These are phyloP conservation scores for Debaryomyces tyrocola DNA, from an alignment of 805 yeast species.

Conservation along the genomic window DNA sequence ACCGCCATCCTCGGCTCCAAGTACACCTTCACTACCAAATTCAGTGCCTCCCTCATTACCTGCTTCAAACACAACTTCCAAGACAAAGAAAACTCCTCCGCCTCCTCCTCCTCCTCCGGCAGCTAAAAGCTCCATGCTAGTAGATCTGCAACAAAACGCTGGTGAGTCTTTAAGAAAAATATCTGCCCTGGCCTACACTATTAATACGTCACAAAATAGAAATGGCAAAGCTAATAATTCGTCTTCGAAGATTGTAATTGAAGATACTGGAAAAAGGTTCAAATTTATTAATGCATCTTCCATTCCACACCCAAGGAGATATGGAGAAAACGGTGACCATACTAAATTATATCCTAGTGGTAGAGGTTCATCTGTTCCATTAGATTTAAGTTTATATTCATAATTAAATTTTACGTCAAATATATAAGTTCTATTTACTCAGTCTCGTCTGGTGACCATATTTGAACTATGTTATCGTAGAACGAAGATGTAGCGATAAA, in stretches of 20 bases:
- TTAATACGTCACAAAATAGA: slow-evolving; percentile 36
- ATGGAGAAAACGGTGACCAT: slow-evolving; percentile 49
- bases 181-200: slow-evolving; percentile 66
- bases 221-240: slow-evolving; percentile 17
- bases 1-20: slow-evolving; percentile 15
- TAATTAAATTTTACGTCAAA: slow-evolving; percentile 3
- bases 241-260: slow-evolving; percentile 47
- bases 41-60: slow-evolving; percentile 30
- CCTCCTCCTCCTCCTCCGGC: slow-evolving; percentile 32
- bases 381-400: slow-evolving; percentile 49
- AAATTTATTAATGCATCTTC: slow-evolving; percentile 65
- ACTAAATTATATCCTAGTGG: slow-evolving; percentile 92
- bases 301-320: slow-evolving; percentile 85
- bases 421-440: slow-evolving; percentile 2
- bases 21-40: slow-evolving; percentile 16
- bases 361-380: slow-evolving; percentile 87
- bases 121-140: slow-evolving; percentile 9
- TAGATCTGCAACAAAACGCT: slow-evolving; percentile 44
- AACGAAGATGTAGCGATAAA: slow-evolving; percentile 82
- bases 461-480: slow-evolving; percentile 79
- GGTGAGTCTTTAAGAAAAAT: slow-evolving; percentile 58
- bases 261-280: slow-evolving; percentile 59
- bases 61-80: slow-evolving; percentile 14
- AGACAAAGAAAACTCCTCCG: slow-evolving; percentile 29
- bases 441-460: slow-evolving; percentile 51